Evolutionary conservation across 2,329 filamentous ascomycete genomes (phyloP).

Genomic region (Fragosphaeria purpurea): DNA sequence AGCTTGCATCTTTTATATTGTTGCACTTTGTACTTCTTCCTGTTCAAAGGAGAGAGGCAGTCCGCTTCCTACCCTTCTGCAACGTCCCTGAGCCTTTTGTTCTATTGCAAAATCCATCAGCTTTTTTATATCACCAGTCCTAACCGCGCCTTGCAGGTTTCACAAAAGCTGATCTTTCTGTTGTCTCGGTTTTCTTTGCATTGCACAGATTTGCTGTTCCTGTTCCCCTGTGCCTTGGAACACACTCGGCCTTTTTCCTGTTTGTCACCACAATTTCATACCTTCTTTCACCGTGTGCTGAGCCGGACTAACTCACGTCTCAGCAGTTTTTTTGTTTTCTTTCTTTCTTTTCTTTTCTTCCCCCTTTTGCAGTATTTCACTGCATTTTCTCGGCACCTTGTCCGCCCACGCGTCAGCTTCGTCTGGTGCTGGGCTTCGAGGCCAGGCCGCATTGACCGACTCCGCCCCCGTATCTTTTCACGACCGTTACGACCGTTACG

Average conservation of each 20-base stretch:
- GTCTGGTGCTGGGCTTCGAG: slow-evolving; percentile 11
- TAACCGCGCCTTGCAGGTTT: too few species aligned
- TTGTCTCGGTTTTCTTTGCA: not conserved
- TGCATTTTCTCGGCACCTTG: slow-evolving; percentile 5
- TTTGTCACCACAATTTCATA: too few species aligned
- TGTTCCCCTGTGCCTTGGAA: too few species aligned
- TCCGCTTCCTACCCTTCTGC: too few species aligned
- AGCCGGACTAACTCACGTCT: not conserved
- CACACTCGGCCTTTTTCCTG: too few species aligned
- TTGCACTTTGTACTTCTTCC: too few species aligned
- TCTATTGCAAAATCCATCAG: too few species aligned
- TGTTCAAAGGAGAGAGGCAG: too few species aligned
- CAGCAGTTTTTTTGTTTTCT: not conserved
- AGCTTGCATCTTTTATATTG: too few species aligned
- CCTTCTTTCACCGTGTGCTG: too few species aligned
- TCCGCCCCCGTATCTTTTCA: slow-evolving; percentile 21
- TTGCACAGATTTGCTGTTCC: not conserved
- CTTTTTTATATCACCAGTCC: too few species aligned
- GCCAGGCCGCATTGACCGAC: slow-evolving; percentile 10
- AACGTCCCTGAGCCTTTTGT: too few species aligned
- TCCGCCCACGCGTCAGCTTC: slow-evolving; percentile 9
- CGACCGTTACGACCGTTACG: slow-evolving; percentile 43
- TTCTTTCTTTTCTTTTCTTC: not conserved
- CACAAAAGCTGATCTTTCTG: not conserved
- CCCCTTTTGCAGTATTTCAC: not conserved